phyloP scores from a whole-genome alignment of 306 rosid genomes.

The Trifolium fragiferum region DNA sequence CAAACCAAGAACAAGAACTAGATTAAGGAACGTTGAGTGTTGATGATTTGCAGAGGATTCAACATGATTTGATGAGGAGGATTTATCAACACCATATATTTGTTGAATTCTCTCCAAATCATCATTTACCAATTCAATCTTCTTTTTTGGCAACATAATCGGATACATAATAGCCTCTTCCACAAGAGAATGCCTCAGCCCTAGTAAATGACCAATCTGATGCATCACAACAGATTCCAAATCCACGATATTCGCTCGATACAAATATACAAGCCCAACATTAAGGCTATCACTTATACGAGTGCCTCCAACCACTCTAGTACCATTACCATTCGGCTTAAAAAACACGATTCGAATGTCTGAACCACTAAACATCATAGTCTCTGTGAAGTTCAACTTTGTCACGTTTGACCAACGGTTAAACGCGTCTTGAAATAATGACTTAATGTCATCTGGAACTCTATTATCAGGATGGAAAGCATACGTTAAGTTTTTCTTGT shows the following conservation, averaged over 20 bases:
- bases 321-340: neutral
- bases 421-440: constrained; percentile 19
- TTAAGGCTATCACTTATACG: neutral
- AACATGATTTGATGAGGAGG: too few species aligned
- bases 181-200: constrained; percentile 34
- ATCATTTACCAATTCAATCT: constrained; percentile 18
- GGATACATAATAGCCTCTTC: constrained; percentile 43
- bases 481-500: neutral
- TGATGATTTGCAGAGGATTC: too few species aligned
- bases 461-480: neutral
- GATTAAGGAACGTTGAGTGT: too few species aligned
- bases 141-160: constrained; percentile 11
- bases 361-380: neutral
- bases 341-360: neutral
- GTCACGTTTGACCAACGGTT: constrained; percentile 18
- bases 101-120: constrained; percentile 25
- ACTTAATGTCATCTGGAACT: neutral
- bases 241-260: constrained; percentile 1
- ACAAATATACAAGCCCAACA: constrained; percentile 4
- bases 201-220: constrained; percentile 40
- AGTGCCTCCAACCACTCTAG: neutral
- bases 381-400: neutral
- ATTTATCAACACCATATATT: constrained; percentile 29
- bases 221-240: constrained; percentile 37
- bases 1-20: too few species aligned